A percentile compares a stretch with the other conserved stretches of the same genome.
Conservation (phyloP, 192 early-diverging fungal genomes). For the Podila epicladia region DNA sequence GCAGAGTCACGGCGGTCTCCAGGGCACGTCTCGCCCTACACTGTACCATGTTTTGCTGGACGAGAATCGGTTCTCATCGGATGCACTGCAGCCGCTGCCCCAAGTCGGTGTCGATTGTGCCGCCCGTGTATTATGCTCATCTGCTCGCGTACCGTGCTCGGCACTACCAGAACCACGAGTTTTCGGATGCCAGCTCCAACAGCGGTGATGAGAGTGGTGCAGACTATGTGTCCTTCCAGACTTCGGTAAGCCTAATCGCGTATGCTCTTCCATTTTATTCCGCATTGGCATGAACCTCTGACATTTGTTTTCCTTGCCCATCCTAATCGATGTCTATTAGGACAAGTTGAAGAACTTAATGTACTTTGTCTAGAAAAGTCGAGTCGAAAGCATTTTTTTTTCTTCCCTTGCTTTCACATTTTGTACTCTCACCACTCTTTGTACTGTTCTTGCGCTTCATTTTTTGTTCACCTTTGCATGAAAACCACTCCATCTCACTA, state of each 20-base stretch:
- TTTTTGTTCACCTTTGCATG: no score
- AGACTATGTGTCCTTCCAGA: conserved; percentile 6
- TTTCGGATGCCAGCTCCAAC: conserved; percentile 19
- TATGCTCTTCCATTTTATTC: neutral
- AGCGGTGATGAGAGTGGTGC: conserved; percentile 6
- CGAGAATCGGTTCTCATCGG: conserved; percentile 77
- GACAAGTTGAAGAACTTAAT: conserved; percentile 18
- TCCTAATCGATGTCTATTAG: neutral
- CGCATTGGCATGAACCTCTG: neutral
- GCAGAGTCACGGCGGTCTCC: conserved; percentile 87
- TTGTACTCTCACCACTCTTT: neutral
- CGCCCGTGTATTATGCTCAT: conserved; percentile 56
- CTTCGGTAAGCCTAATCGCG: conserved; percentile 8
- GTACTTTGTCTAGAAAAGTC: conserved; percentile 34
- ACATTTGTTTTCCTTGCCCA: neutral
- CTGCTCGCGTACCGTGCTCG: conserved; percentile 51
- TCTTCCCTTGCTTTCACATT: neutral
- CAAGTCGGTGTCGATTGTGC: conserved; percentile 78
- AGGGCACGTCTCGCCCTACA: conserved; percentile 90
- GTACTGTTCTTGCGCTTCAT: neutral
- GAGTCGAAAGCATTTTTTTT: neutral
- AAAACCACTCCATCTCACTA: no score
- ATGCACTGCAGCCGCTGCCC: conserved; percentile 84
- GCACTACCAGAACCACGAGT: conserved; percentile 29
- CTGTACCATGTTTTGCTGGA: conserved; percentile 90